Percentiles rank a stretch among this genome's conserved stretches.
These are phyloP conservation scores for Avena eriantha DNA, from an alignment of 176 grass and related monocot species.

Conservation along the genomic window DNA sequence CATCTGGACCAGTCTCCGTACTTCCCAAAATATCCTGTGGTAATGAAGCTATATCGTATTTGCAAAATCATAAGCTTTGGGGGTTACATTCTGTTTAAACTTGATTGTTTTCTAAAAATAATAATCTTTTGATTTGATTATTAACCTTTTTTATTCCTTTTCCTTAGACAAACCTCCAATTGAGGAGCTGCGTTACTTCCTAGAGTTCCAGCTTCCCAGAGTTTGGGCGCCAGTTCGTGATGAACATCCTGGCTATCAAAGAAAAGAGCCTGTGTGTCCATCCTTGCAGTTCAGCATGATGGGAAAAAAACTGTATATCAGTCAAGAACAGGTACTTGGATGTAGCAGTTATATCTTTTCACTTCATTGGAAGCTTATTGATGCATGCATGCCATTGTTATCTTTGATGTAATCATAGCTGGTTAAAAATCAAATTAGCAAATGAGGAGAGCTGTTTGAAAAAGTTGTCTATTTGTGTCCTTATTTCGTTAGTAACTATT, in stretches of 20 bases:
- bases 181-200: conserved; percentile 75
- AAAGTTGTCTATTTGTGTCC: background rate
- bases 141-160: conserved; percentile 21
- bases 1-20: background rate
- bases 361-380: background rate
- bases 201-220: conserved; percentile 72
- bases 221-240: conserved; percentile 71
- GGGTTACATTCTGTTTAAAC: background rate
- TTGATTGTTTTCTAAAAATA: background rate
- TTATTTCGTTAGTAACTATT: background rate
- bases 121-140: background rate
- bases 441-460: background rate
- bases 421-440: background rate
- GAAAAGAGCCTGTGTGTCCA: conserved; percentile 75
- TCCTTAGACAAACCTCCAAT: conserved; percentile 77
- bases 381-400: background rate
- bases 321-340: conserved; percentile 52
- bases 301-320: conserved; percentile 72
- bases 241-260: conserved; percentile 55
- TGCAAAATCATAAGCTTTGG: background rate
- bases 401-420: background rate
- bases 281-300: conserved; percentile 78
- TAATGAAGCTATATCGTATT: background rate
- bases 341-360: background rate
- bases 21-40: background rate